Evolutionary conservation across 1,139 yeast species (phyloP), one percentile per base, ranked within the genome.

Genomic region (Wickerhamiella pararugosa): DNA sequence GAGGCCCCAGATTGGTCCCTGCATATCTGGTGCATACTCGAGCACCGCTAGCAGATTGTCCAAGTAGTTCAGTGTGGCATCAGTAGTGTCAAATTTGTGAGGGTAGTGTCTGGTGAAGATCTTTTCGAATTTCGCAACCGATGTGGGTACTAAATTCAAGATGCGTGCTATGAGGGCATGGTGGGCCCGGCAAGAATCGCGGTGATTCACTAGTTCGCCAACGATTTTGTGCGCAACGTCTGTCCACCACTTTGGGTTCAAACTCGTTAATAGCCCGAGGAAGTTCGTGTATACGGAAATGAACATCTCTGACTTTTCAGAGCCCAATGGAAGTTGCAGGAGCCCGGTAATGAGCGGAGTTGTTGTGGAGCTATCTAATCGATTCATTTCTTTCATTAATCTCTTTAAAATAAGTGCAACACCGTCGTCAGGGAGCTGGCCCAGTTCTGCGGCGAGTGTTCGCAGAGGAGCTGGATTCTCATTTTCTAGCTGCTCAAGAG

Each of bases 211-310:
- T 58, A 86, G 79, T 53, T 79, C 86, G 11, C 66, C 52, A 6
- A 84, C 71, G 32, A 87, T 61, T 49, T 74, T 71, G 49, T 69
- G 65, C 15, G 81, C 75, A n/a, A 87, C 84, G 47, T 81, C 92
- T 49, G 73, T 72, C 73, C 92, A 76, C 80, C 93, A 87, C 59
- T 78, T 81, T 6, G 97, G 97, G 47, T 79, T 69, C 34, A 92
- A 80, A 5, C 94, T 79, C 34, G 87, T 84, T 45, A 90, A 67
- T 28, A 86, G 83, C 38, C 76, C 70, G 43, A 83, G 63, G 59
- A 90, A 90, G 42, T 76, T 78, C 37, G 80, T 71, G 67, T 66
- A 80, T 47, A 62, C 70, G 57, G 59, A 64, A 46, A 69, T 69
- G 63, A 66, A 64, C 38, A 49, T 48, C 21, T 56, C 54, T 44